phyloP scores from a whole-genome alignment of 305 asterid genomes.

The Ilex paraguariensis region DNA sequence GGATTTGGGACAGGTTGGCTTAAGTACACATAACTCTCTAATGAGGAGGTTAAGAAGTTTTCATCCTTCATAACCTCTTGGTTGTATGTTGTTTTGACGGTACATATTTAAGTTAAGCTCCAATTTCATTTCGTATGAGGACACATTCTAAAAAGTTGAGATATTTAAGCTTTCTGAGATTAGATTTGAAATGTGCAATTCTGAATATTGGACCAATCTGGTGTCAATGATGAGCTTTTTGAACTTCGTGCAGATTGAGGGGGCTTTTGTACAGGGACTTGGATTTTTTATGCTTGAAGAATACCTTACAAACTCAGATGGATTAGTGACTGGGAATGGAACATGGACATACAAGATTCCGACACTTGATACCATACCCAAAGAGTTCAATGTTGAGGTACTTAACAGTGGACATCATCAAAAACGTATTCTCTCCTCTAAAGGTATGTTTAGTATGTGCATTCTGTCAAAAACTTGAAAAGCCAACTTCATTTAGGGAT shows the following conservation, averaged over 20 bases:
- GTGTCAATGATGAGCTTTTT: no score
- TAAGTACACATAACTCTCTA: background rate
- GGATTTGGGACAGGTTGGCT: slow-evolving; percentile 70
- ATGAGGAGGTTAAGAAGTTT: no score
- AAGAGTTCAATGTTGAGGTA: slow-evolving; percentile 51
- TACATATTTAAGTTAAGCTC: no score
- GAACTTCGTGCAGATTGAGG: slow-evolving; percentile 55
- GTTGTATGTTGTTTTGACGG: background rate
- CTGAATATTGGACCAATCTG: no score
- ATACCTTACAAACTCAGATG: slow-evolving; percentile 46
- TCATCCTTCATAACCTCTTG: background rate
- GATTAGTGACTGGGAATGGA: slow-evolving; percentile 42
- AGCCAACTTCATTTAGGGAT: no score
- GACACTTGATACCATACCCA: slow-evolving; percentile 68
- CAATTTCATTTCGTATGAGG: no score
- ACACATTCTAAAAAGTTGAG: no score
- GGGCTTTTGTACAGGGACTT: slow-evolving; percentile 79
- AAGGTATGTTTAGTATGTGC: slow-evolving; percentile 33
- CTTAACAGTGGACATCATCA: slow-evolving; percentile 57
- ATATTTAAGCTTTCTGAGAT: no score
- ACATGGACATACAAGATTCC: slow-evolving; percentile 89
- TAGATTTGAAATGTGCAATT: no score
- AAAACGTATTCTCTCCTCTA: slow-evolving; percentile 69
- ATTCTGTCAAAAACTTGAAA: no score
- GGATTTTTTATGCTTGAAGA: slow-evolving; percentile 86